phyloP scores from a whole-genome alignment of 1,284 basidiomycete species.

The Moesziomyces globuligerus region DNA sequence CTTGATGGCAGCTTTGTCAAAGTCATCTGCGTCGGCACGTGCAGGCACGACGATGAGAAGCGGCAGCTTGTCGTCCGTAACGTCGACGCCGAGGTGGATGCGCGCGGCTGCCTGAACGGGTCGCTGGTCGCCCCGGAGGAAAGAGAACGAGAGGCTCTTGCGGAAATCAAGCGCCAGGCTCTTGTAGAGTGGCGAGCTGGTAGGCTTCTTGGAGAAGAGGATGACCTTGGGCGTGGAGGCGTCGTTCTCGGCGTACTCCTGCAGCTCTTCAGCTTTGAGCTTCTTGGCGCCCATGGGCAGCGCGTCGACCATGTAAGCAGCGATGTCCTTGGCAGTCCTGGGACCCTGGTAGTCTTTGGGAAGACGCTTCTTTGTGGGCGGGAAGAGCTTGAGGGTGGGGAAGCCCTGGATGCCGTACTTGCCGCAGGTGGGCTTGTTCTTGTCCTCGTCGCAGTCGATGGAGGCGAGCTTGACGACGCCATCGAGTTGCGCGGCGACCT shows the following conservation, averaged over 20 bases:
- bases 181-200: slow-evolving; percentile 62
- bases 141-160: slow-evolving; percentile 53
- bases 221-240: slow-evolving; percentile 53
- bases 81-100: slow-evolving; percentile 49
- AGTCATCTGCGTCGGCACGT: slow-evolving; percentile 18
- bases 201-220: slow-evolving; percentile 62
- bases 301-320: slow-evolving; percentile 79
- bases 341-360: slow-evolving; percentile 80
- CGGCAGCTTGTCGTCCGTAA: slow-evolving; percentile 54
- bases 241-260: slow-evolving; percentile 39
- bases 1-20: slow-evolving; percentile 44
- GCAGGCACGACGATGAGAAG: slow-evolving; percentile 51
- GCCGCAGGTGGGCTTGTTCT: slow-evolving; percentile 82
- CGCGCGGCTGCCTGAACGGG: slow-evolving; percentile 48
- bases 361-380: slow-evolving; percentile 70
- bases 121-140: slow-evolving; percentile 54
- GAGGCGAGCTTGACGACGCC: slow-evolving; percentile 89
- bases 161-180: slow-evolving; percentile 64
- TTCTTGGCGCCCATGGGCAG: slow-evolving; percentile 78
- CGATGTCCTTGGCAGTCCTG: slow-evolving; percentile 78
- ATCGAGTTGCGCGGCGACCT: slow-evolving; percentile 80
- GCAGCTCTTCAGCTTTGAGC: slow-evolving; percentile 72
- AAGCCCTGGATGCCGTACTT: slow-evolving; percentile 90
- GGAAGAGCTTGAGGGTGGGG: slow-evolving; percentile 81
- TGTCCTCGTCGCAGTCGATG: slow-evolving; percentile 86